These are phyloP conservation scores for Telfairia occidentalis DNA, from an alignment of 331 rosid species.

Conservation along the genomic window DNA sequence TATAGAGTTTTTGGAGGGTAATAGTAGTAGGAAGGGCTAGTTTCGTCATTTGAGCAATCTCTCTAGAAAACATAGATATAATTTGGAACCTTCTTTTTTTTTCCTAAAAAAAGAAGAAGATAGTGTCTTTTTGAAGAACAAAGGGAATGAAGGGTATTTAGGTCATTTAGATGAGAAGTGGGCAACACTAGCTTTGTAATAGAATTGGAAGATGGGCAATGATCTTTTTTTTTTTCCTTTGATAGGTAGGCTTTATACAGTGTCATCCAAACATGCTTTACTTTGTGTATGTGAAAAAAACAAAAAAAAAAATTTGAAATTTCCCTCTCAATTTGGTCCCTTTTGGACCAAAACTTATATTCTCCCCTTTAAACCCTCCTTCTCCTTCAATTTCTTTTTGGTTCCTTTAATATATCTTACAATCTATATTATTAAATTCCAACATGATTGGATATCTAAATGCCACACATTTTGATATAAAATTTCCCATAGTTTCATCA, in stretches of 20 bases:
- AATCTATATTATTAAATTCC: not conserved
- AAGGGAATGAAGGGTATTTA: conserved; percentile 3
- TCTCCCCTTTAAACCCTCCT: not conserved
- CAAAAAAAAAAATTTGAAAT: not conserved
- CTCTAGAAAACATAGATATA: not conserved
- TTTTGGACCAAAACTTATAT: not conserved
- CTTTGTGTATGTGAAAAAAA: not conserved
- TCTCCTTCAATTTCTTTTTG: not conserved
- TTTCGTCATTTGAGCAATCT: not conserved
- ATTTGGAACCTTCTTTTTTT: not conserved
- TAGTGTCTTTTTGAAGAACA: not conserved
- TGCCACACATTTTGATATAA: no score
- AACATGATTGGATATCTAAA: no score
- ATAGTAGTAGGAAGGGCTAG: not conserved
- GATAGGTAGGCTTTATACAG: not conserved
- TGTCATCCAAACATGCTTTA: conserved; percentile 1
- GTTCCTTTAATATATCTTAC: not conserved
- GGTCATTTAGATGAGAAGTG: not conserved
- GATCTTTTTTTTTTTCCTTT: not conserved
- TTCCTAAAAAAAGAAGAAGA: not conserved
- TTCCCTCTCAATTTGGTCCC: not conserved
- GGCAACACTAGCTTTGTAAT: not conserved
- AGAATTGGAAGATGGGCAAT: conserved; percentile 8
- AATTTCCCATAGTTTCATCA: no score
- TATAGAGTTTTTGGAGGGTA: not conserved